phyloP scores from a whole-genome alignment of 1,139 yeast species.

The Geotrichum macrosporum region DNA sequence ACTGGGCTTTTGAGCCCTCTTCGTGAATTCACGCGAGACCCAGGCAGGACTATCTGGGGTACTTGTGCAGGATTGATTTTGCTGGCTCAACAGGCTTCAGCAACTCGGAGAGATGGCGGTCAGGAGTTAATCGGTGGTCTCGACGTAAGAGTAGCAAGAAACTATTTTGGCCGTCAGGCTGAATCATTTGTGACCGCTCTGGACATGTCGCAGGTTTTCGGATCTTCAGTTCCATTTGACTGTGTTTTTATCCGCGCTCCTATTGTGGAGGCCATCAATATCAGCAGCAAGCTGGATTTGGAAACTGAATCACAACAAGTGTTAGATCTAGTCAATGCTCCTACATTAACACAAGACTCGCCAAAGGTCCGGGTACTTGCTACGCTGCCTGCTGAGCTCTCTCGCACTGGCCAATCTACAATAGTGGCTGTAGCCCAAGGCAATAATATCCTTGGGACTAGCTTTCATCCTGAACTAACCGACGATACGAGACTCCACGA shows the following conservation, averaged over 20 bases:
- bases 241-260: conserved; percentile 79
- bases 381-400: conserved; percentile 25
- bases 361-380: conserved; percentile 32
- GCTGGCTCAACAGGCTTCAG: conserved; percentile 50
- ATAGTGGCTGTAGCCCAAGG: conserved; percentile 32
- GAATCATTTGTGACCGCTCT: conserved; percentile 57
- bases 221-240: conserved; percentile 40
- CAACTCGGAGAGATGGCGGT: conserved; percentile 50
- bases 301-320: conserved; percentile 9
- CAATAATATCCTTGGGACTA: conserved; percentile 56
- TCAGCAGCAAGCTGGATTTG: conserved; percentile 22
- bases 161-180: conserved; percentile 76
- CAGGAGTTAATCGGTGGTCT: conserved; percentile 64
- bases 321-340: conserved; percentile 20
- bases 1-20: conserved; percentile 56
- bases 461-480: conserved; percentile 77
- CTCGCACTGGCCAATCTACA: conserved; percentile 16
- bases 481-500: conserved; percentile 59
- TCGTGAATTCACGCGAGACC: conserved; percentile 46
- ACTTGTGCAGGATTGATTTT: conserved; percentile 83
- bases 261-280: conserved; percentile 47
- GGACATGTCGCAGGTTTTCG: conserved; percentile 49
- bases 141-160: conserved; percentile 60
- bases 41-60: conserved; percentile 61
- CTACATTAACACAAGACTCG: conserved; percentile 15